Base-by-base conservation (phyloP, 306 rosid species). In the Sicyos baderoa region DNA sequence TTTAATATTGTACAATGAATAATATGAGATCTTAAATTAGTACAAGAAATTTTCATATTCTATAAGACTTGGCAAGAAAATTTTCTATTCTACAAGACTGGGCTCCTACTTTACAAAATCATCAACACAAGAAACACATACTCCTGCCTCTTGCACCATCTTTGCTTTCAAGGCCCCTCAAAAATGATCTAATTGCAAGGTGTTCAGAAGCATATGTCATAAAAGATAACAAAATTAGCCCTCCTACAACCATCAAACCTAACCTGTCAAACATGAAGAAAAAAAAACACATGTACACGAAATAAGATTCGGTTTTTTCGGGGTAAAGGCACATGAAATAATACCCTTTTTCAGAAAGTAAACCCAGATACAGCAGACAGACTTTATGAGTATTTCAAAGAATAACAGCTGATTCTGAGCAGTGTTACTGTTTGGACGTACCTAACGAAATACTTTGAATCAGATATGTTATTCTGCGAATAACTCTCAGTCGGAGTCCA, bases 171-270 rank as follows among this genome's bases (percentile, higher is more conserved):
- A 79, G 76, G 37, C 99, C 99, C 80, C 79, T 88, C 73, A 84
- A 80, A 74, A 88, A 94, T 49, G 99, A 84, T 73, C 87, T 78
- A 47, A 79, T 80, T 14, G 97, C 99, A 60, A 94, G 97, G 81
- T 85, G 97, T 76, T 94, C 95, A 0, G 97, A 69, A 60, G 99
- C 96, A 63, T 87, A 94, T 32, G 99, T 86, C 97, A 94, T 94
- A 85, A 94, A 94, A 44, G 96, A 85, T 61, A 91, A 95, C 84
- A 90, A 80, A 47, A 88, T 68, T 70, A 94, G 76, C 72, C 92
- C 88, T 71, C 99, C 99, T 22, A 80, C 89, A 53, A 88, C 95
- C 95, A 94, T 90, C 82, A 90, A 85, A 11, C 90, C 99, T 72
- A 94, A 76, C 91, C 99, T 94, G 91, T 83, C 67, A 7, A 22